Conservation (phyloP, 306 rosid species). For the Trifolium dubium region DNA sequence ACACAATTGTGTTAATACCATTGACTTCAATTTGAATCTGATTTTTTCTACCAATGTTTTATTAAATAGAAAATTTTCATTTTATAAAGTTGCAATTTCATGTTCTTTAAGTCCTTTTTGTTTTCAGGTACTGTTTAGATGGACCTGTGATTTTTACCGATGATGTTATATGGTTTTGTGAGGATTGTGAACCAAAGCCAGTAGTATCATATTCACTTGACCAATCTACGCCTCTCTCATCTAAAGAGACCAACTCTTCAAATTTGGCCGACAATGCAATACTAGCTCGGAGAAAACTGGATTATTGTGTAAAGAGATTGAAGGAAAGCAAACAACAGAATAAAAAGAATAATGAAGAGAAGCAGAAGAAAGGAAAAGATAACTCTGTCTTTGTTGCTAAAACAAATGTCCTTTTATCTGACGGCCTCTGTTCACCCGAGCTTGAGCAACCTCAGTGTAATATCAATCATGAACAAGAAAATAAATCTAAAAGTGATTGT, state of each 20-base stretch:
- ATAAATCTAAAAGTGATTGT: conserved; percentile 18
- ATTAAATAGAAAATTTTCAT: not conserved
- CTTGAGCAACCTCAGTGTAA: conserved; percentile 34
- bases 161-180: conserved; percentile 73
- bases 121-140: conserved; percentile 65
- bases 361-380: conserved; percentile 27
- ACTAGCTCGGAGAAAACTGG: conserved; percentile 11
- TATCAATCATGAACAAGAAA: conserved; percentile 31
- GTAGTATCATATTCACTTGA: no score
- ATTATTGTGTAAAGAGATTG: conserved; percentile 2
- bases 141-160: conserved; percentile 47
- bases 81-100: conserved; percentile 17
- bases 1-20: not conserved
- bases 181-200: conserved; percentile 57
- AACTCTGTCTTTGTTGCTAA: conserved; percentile 24
- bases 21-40: not conserved
- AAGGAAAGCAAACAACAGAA: not conserved
- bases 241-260: not conserved
- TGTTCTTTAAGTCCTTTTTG: not conserved
- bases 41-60: not conserved
- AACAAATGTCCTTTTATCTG: conserved; percentile 16
- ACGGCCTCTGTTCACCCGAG: conserved; percentile 10
- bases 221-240: not conserved
- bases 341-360: conserved; percentile 29
- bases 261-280: conserved; percentile 31